Evolutionary conservation across 2,329 filamentous ascomycete genomes (phyloP).

Genomic region (Balansia obtecta): DNA sequence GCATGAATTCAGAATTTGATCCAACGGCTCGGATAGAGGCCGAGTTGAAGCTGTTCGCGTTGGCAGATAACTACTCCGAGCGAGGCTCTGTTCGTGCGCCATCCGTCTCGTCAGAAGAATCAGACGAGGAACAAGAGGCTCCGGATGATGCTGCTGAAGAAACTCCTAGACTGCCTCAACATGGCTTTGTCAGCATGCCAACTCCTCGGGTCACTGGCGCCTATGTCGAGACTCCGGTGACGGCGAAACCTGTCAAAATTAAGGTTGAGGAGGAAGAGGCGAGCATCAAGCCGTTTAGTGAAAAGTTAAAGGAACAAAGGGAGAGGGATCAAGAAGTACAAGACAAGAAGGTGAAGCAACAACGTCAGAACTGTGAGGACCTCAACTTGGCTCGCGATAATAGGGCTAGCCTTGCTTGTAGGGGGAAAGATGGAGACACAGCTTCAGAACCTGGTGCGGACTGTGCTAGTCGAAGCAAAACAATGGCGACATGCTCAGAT

Average conservation of each 20-base stretch:
- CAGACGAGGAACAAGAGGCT: constrained; percentile 14
- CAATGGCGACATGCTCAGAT: constrained; percentile 12
- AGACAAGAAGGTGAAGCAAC: constrained; percentile 1
- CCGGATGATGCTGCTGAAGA: constrained; percentile 20
- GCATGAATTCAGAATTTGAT: constrained; percentile 38
- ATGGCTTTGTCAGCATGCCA: constrained; percentile 34
- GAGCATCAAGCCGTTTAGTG: constrained; percentile 3
- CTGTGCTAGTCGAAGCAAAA: constrained; percentile 13
- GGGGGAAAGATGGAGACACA: constrained; percentile 17
- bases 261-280: constrained; percentile 4
- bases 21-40: constrained; percentile 44
- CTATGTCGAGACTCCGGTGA: constrained; percentile 43
- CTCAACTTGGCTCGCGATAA: constrained; percentile 13
- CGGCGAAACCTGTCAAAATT: constrained; percentile 26
- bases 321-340: constrained; percentile 3
- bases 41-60: constrained; percentile 44
- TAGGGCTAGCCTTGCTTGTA: constrained; percentile 13
- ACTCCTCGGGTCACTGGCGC: constrained; percentile 43
- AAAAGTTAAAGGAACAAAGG: constrained; percentile 10
- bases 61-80: constrained; percentile 41
- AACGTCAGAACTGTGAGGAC: constrained; percentile 2
- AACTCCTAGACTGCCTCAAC: constrained; percentile 34
- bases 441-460: constrained; percentile 19
- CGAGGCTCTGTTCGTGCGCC: constrained; percentile 38
- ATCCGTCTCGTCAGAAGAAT: constrained; percentile 26